Evolutionary conservation across 2,329 filamentous ascomycete species (phyloP).

Genomic region (Aspergillus unguis): DNA sequence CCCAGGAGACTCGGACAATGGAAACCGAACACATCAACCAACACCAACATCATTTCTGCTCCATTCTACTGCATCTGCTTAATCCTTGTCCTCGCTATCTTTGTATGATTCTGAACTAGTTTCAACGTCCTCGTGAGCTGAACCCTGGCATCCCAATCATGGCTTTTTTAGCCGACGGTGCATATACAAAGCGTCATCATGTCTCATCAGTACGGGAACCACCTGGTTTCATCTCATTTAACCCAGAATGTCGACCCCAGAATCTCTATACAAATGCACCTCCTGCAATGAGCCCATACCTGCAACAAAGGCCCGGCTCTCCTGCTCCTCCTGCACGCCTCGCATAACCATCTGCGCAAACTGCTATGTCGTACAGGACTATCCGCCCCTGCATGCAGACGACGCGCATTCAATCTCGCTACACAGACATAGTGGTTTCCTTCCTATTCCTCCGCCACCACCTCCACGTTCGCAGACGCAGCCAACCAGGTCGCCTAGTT

Average conservation of each 20-base stretch:
- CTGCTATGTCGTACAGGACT: slow-evolving; percentile 9
- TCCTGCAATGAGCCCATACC: slow-evolving; percentile 6
- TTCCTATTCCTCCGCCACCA: slow-evolving; percentile 8
- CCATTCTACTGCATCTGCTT: too few relatives aligned
- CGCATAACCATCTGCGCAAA: slow-evolving; percentile 8
- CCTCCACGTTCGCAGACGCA: not conserved
- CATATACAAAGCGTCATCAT: too few relatives aligned
- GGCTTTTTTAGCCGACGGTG: not conserved
- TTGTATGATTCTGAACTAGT: too few relatives aligned
- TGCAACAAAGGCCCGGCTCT: slow-evolving; percentile 2
- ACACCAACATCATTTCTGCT: too few relatives aligned
- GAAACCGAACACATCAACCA: not conserved
- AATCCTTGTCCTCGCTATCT: too few relatives aligned
- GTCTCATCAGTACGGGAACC: too few relatives aligned
- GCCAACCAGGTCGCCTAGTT: not conserved
- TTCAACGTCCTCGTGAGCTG: too few relatives aligned
- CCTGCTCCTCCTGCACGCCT: slow-evolving; percentile 4
- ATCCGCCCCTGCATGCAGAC: slow-evolving; percentile 4
- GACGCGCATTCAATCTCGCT: slow-evolving; percentile 4
- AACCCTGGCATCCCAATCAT: not conserved
- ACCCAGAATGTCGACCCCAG: not conserved
- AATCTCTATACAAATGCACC: slow-evolving; percentile 9
- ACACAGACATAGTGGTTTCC: slow-evolving; percentile 3
- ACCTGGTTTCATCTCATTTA: not conserved
- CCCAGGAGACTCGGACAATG: not conserved